Base-by-base conservation (phyloP, 257 asterid genomes). In the Nyctanthes arbortristis region DNA sequence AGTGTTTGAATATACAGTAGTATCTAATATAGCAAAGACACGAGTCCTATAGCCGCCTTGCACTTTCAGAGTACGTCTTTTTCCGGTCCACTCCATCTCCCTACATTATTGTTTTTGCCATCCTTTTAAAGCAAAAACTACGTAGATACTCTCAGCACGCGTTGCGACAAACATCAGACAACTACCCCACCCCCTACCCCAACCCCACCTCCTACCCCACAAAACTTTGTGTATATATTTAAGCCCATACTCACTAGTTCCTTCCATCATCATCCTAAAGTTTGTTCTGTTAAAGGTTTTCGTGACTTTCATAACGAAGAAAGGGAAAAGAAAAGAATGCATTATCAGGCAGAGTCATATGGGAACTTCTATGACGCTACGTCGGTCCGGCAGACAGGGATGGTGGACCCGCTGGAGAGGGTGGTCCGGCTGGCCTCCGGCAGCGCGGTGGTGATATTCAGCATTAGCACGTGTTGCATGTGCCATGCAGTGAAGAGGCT, bases 361-460 rank as follows among this genome's bases (percentile, higher is more conserved):
- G 80, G 78, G 0, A 68, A 66, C 69, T 65, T 32, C 63, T 33
- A 37, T 22, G 31, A 65, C 12, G 16, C 52, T 14, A 9, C 78
- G 2, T 35, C 40, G 29, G 52, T 47, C 52, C 58, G 58, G 72
- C 73, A 64, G 55, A 52, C 34, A 63, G 14, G 45, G 65, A 31
- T 29, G 63, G 60, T 32, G 18, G 81, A 82, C 67, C 73, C 84
- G 1, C 16, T 82, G 61, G 84, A 79, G 72, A 64, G 72, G 65
- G 80, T 82, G 74, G 73, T 62, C 40, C 69, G 82, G 70, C n/a
- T 82, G 54, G 87, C 87, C 0, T 71, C 84, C 0, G 73, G 77
- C 8, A 76, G 80, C 30, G 82, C 87, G 20, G 84, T 82, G 69
- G 84, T 82, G 65, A 76, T 82, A 63, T 79, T 82, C 39, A 82